Base-by-base conservation (phyloP, 768 basidiomycete genomes). In the Royoungia palumana region DNA sequence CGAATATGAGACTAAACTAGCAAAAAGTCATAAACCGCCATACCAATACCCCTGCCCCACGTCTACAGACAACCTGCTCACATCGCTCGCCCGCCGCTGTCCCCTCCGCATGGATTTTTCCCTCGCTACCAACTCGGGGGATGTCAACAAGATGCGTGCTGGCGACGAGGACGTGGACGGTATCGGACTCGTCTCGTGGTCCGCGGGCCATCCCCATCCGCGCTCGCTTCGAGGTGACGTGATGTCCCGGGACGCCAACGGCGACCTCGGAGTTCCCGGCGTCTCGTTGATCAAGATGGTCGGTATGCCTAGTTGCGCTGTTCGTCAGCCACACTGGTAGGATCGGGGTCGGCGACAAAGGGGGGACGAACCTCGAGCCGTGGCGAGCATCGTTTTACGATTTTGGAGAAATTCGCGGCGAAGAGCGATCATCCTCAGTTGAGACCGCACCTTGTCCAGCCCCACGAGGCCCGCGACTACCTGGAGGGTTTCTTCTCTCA, bases 381-480 rank as follows among this genome's bases (percentile, higher is more conserved):
- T 32, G 6, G 32, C 32, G 14, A 32, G 3, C 51, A 78, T 79
- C 79, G 61, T 70, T 61, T 51, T 79, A 44, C 75, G 69, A 48
- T 72, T 53, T 2, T 72, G 77, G 37, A 89, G 61, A 70, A 85
- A 92, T 47, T 81, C 75, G 35, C 86, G 77, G 6, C 91, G 82
- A 53, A 77, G 78, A 7, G 83, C 80, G 38, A 92, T 86, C 46
- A 85, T 87, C 49, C 77, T 76, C n/a, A 96, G 70, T 41, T 93
- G 65, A 0, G 90, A 92, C 35, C 83, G 79, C 12, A 94, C 89
- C 42, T 84, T 80, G 66, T 95, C 94, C 37, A 94, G 68, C 61
- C 90, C 88, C 35, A 94, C 87, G 9, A 90, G 75, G 59, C 91
- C 90, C 0, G 81, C 82, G 9, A 97, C 90, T 12, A 89, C 72